A percentile compares a stretch with the other conserved stretches of the same genome.
phyloP scores from a whole-genome alignment of 257 asterid genomes.

The Anisodus acutangulus region DNA sequence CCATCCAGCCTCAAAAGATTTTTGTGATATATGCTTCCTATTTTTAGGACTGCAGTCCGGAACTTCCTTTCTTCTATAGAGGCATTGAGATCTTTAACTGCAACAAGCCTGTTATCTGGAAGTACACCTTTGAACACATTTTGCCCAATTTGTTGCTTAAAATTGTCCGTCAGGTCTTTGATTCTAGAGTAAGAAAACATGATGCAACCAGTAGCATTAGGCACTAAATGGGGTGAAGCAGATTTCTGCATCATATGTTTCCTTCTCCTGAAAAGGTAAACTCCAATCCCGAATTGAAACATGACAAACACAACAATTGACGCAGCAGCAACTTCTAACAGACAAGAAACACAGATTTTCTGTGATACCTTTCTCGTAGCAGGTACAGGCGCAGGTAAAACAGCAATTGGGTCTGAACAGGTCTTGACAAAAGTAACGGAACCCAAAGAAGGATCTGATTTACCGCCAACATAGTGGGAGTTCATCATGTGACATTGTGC shows the following conservation, averaged over 20 bases:
- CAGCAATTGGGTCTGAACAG: slow-evolving; percentile 52
- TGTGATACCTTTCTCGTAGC: not conserved
- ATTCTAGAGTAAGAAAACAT: slow-evolving; percentile 45
- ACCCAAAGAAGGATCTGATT: slow-evolving; percentile 43
- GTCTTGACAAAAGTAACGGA: slow-evolving; percentile 43
- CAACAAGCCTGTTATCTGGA: slow-evolving; percentile 40
- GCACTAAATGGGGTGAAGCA: slow-evolving; percentile 30
- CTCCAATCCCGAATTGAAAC: slow-evolving; percentile 41
- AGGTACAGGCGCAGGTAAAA: slow-evolving; percentile 30
- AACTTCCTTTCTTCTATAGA: slow-evolving; percentile 43
- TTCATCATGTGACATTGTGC: slow-evolving; percentile 41
- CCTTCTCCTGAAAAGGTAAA: slow-evolving; percentile 38
- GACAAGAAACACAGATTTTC: slow-evolving; percentile 42
- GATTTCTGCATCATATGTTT: slow-evolving; percentile 32
- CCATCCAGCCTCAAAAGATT: slow-evolving; percentile 47
- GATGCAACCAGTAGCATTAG: slow-evolving; percentile 38
- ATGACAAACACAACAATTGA: slow-evolving; percentile 34
- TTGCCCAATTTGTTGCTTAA: slow-evolving; percentile 48
- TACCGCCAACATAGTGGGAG: slow-evolving; percentile 48
- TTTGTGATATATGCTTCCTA: slow-evolving; percentile 49
- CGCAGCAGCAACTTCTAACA: slow-evolving; percentile 37
- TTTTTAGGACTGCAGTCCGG: slow-evolving; percentile 42
- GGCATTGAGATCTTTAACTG: slow-evolving; percentile 38
- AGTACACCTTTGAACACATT: slow-evolving; percentile 43
- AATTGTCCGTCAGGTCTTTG: slow-evolving; percentile 43